Conservation (phyloP, 768 basidiomycete species). For the Infundibulicybe gibba region DNA sequence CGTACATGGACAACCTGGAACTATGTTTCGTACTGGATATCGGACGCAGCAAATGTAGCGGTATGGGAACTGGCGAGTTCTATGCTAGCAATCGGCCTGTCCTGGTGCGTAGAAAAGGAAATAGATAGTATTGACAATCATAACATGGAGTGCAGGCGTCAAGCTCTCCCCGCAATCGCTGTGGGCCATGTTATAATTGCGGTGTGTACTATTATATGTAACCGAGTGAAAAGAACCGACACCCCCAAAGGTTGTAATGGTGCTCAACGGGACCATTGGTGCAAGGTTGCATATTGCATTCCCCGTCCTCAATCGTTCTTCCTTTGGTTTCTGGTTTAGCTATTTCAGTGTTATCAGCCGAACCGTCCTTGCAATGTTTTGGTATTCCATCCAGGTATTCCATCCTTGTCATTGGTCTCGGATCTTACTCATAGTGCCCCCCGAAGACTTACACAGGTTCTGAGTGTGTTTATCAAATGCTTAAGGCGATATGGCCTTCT, state of each 20-base stretch:
- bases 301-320: slow-evolving; percentile 75
- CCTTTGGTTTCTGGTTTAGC: slow-evolving; percentile 88
- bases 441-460: slow-evolving; percentile 53
- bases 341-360: slow-evolving; percentile 83
- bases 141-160: slow-evolving; percentile 37
- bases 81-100: slow-evolving; percentile 72
- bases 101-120: slow-evolving; percentile 44
- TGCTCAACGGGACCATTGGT: slow-evolving; percentile 76
- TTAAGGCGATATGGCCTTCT: slow-evolving; percentile 83
- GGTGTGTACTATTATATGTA: slow-evolving; percentile 14
- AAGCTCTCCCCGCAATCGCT: slow-evolving; percentile 67
- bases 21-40: slow-evolving; percentile 62
- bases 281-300: slow-evolving; percentile 78
- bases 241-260: slow-evolving; percentile 42
- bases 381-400: slow-evolving; percentile 72
- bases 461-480: slow-evolving; percentile 79
- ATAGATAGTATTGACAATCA: background rate
- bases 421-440: background rate
- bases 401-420: background rate
- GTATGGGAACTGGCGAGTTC: slow-evolving; percentile 66
- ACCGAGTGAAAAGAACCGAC: background rate
- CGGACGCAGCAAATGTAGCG: slow-evolving; percentile 44
- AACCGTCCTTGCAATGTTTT: slow-evolving; percentile 74
- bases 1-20: slow-evolving; percentile 70
- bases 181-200: slow-evolving; percentile 72